Base-by-base conservation (phyloP, 2,329 filamentous ascomycete genomes). In the Colletotrichum chlorophyti region DNA sequence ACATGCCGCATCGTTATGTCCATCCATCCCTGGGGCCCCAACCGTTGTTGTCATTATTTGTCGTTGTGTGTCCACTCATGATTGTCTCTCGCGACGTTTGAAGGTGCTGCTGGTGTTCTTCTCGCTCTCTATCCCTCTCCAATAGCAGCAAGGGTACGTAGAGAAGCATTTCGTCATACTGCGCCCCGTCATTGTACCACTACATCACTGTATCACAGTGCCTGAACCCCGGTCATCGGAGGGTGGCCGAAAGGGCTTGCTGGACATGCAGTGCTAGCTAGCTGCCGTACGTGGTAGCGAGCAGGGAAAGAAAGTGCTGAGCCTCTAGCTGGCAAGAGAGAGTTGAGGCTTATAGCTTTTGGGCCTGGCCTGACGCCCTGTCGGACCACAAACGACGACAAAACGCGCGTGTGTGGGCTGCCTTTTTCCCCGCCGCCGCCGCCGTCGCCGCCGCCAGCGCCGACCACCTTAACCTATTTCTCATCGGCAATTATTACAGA, bases 141-240 rank as follows among this genome's bases (percentile, higher is more conserved):
- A 29, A 21, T 29, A 24, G 17, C 26, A 24, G 24, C 46, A 38
- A 49, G 46, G 34, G 15, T 21, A 38, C 15, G 14, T 37, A 27
- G 24, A 37, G 24, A 38, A 32, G 6, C 7, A 38, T 19, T 21
- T 10, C 10, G 19, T 38, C 46, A 49, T 49, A n/a, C n/a, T n/a
- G n/a, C n/a, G n/a, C n/a, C n/a, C n/a, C n/a, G n/a, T n/a, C n/a
- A n/a, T n/a, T n/a, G n/a, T n/a, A n/a, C n/a, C n/a, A n/a, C n/a
- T 58, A 41, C 54, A 34, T 53, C 49, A 58, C 21, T 37, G 17
- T 53, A 46, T 47, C 12, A 7, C 14, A 26, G 21, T 8, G 19
- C 14, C n/a, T n/a, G n/a, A n/a, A 23, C 53, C 54, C 54, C 54
- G 40, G 54, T 31, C 54, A 24, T 53, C 54, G 54, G 54, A 58